phyloP scores from a whole-genome alignment of 2,329 filamentous ascomycete species.

The Coniochaeta hoffmannii region DNA sequence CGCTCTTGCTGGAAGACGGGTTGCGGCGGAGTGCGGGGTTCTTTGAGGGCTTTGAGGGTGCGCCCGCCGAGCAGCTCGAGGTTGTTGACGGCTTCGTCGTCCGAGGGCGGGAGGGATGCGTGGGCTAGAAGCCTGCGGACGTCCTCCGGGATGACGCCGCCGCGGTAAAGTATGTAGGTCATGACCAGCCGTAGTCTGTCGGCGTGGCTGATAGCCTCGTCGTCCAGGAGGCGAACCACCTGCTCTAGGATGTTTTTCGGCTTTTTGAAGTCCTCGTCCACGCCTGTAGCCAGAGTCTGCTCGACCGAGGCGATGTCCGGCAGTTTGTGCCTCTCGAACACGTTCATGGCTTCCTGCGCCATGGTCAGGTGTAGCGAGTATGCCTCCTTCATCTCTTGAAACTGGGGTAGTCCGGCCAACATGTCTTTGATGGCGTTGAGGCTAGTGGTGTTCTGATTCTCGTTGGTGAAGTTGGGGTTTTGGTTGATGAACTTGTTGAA shows the following conservation, averaged over 20 bases:
- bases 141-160: constrained; percentile 78
- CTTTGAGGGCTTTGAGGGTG: constrained; percentile 64
- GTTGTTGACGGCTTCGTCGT: constrained; percentile 68
- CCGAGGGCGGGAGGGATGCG: constrained; percentile 65
- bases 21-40: constrained; percentile 55
- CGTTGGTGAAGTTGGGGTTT: constrained; percentile 85
- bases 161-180: constrained; percentile 78
- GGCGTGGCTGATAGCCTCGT: constrained; percentile 60
- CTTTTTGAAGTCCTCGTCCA: constrained; percentile 88
- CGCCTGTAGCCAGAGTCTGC: constrained; percentile 82
- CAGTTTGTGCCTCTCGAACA: constrained; percentile 79
- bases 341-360: constrained; percentile 95
- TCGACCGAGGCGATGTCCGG: constrained; percentile 82
- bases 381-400: constrained; percentile 89
- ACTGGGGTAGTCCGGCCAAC: constrained; percentile 89
- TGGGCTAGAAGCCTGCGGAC: constrained; percentile 79
- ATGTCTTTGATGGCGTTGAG: constrained; percentile 94
- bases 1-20: constrained; percentile 67
- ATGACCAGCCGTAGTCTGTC: constrained; percentile 82
- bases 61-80: constrained; percentile 76
- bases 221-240: constrained; percentile 80
- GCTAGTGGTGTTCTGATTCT: constrained; percentile 60
- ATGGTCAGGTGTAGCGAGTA: constrained; percentile 93
- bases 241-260: constrained; percentile 84
- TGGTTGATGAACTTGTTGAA: constrained; percentile 87